Conservation (phyloP, 83 land plant genomes). For the Diphasiastrum complanatum region DNA sequence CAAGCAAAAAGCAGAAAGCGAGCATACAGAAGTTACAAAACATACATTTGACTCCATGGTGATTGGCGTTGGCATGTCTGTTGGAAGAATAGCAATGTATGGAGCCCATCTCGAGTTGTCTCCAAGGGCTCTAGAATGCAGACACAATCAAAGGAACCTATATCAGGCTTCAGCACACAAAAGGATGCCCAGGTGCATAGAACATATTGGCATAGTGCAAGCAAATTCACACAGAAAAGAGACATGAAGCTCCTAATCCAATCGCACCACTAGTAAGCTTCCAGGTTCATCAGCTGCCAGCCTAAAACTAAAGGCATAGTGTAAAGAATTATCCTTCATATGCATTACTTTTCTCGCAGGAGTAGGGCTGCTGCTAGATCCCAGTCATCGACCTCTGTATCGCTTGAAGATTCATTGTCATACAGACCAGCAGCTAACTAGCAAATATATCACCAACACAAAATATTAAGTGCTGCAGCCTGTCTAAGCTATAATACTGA, state of each 20-base stretch:
- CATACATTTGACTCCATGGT: conserved; percentile 25
- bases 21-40: neutral
- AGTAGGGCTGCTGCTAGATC: conserved; percentile 39
- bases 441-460: neutral
- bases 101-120: conserved; percentile 30
- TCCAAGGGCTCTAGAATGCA: conserved; percentile 31
- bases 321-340: conserved; percentile 1
- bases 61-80: conserved; percentile 25
- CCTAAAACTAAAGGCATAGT: neutral
- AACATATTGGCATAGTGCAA: neutral
- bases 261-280: too few relatives aligned
- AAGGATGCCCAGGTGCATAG: neutral
- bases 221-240: too few relatives aligned
- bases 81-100: conserved; percentile 31
- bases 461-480: neutral
- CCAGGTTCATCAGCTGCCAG: neutral
- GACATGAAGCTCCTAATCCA: neutral
- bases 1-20: neutral
- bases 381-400: conserved; percentile 29
- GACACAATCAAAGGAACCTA: neutral
- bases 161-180: neutral
- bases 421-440: conserved; percentile 19
- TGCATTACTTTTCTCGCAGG: conserved; percentile 35
- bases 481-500: neutral
- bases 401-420: conserved; percentile 20